These are phyloP conservation scores for Zizania palustris DNA, from an alignment of 202 grass and related monocot genomes.

Conservation along the genomic window DNA sequence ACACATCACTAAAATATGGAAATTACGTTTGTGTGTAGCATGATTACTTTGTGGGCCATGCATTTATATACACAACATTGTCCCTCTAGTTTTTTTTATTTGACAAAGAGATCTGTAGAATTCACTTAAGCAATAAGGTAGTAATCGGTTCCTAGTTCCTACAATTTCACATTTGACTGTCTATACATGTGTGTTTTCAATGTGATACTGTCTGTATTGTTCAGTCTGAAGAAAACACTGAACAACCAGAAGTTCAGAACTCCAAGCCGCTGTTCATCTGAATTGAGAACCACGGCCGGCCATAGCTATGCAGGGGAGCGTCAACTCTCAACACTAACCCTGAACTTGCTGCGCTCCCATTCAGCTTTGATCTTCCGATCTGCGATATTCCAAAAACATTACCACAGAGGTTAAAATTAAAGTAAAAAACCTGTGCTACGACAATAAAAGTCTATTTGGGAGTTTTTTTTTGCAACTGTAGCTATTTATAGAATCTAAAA, in stretches of 20 bases:
- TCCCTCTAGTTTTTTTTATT: not conserved
- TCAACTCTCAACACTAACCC: conserved; percentile 63
- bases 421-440: not conserved
- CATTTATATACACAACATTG: not conserved
- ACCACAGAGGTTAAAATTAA: not conserved
- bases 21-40: no score
- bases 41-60: no score
- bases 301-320: conserved; percentile 43
- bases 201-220: not conserved
- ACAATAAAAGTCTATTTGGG: no score
- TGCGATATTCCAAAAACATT: not conserved
- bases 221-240: conserved; percentile 13
- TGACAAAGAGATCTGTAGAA: not conserved
- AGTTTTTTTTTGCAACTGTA: no score
- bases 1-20: no score
- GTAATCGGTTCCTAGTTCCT: not conserved
- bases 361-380: conserved; percentile 68
- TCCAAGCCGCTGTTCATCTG: conserved; percentile 72
- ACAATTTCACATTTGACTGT: conserved; percentile 21
- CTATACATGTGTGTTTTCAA: conserved; percentile 10
- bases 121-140: not conserved
- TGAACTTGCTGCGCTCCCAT: conserved; percentile 41
- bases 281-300: conserved; percentile 56
- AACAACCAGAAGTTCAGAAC: conserved; percentile 43
- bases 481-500: no score